Base-by-base conservation (phyloP, 768 basidiomycete genomes). In the Pleurotus tuber-regium region DNA sequence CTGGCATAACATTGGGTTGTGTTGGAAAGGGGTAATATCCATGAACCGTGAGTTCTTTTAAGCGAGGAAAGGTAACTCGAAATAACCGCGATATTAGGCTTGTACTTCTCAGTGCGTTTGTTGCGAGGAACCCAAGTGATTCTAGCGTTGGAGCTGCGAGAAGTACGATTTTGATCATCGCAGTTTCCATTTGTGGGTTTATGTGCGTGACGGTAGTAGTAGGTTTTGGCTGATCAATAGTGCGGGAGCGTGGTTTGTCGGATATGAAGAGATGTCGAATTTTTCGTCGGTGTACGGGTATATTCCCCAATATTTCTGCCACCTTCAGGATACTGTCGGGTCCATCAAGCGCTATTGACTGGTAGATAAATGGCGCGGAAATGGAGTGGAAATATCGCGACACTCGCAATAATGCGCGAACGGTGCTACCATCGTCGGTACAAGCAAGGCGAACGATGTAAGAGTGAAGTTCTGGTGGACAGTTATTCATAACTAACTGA, bases 1-100 rank as follows among this genome's bases (percentile, higher is more conserved):
- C 53, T 7, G 79, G 77, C 61, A 77, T 63, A 25, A 60, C 65
- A 12, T 57, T 54, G 3, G 67, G 55, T 0, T 64, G 46, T 16
- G 68, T 70, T 2, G 76, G 77, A 55, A 73, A 78, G 5, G 78
- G 75, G 59, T 82, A 82, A 55, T 74, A 75, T 1, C 79, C 80
- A 2, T 69, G 69, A 2, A 80, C 57, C 4, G 73, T 63, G 52
- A 82, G 72, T 25, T 69, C 68, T 23, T 54, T 59, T 1, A 82
- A 65, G 23, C 51, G 54, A 0, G 77, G 79, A 44, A 78, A 75
- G 2, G 61, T 48, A 7, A 65, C 64, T 14, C 72, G 67, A 61
- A 77, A 78, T 33, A 80, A 62, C 21, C 69, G 63, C 4, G 72
- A 70, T 36, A 79, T 66, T 36, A 74, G 56, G 5, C 67, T 42